Conservation (phyloP, 106 monocot species). For the Dendrobium nobile region DNA sequence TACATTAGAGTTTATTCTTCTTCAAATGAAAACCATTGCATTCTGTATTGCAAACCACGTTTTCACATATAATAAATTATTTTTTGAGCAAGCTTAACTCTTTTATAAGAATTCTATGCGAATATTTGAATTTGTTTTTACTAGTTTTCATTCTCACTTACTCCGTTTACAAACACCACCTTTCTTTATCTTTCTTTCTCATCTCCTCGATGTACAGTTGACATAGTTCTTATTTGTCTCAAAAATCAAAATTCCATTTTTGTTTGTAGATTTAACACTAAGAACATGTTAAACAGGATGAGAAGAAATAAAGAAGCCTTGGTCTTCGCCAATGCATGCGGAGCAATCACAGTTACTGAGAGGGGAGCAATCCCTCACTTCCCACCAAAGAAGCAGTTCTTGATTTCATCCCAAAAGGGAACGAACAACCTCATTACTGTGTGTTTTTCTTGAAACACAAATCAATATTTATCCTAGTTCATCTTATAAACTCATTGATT, state of each 20-base stretch:
- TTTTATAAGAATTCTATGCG: not conserved
- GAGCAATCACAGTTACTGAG: conserved; percentile 40
- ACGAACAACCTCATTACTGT: conserved; percentile 8
- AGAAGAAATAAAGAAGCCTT: conserved; percentile 38
- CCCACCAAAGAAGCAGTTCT: conserved; percentile 36
- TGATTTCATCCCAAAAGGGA: conserved; percentile 13
- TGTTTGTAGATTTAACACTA: not conserved
- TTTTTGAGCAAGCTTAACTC: too few species aligned
- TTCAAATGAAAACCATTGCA: too few species aligned
- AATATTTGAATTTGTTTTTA: not conserved
- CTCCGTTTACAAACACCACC: not conserved
- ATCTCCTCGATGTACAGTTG: not conserved
- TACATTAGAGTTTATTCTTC: too few species aligned
- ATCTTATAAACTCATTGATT: too few species aligned
- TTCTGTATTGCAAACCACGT: too few species aligned
- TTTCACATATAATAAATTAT: too few species aligned
- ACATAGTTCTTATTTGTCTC: not conserved
- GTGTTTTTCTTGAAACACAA: not conserved
- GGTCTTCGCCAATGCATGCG: conserved; percentile 39
- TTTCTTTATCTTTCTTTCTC: too few species aligned
- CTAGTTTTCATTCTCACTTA: not conserved
- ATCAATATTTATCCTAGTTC: not conserved
- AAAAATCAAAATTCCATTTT: not conserved
- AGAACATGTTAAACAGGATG: conserved; percentile 18
- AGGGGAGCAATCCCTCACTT: conserved; percentile 47